phyloP scores from a whole-genome alignment of 768 basidiomycete genomes.

The Lactifluus pinguis region DNA sequence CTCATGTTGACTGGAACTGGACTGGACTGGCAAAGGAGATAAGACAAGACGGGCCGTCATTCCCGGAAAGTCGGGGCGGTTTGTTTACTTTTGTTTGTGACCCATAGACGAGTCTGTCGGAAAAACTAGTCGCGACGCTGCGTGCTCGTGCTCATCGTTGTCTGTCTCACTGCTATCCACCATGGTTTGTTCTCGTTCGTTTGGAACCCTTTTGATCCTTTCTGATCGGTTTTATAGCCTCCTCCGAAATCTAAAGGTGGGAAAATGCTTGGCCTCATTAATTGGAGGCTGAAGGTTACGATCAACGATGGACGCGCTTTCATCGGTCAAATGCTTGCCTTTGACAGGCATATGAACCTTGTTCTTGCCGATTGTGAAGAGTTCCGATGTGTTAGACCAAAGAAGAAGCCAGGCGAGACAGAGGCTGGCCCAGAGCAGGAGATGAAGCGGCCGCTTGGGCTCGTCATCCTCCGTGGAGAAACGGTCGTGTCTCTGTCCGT shows the following conservation, averaged over 20 bases:
- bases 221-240: slow-evolving; percentile 40
- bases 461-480: slow-evolving; percentile 94
- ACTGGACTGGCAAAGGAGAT: too few relatives aligned
- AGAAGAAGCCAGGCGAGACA: slow-evolving; percentile 76
- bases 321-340: slow-evolving; percentile 98
- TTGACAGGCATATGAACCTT: slow-evolving; percentile 99
- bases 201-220: not conserved
- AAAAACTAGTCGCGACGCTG: slow-evolving; percentile 9
- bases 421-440: slow-evolving; percentile 78
- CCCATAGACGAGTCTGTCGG: not conserved
- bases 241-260: slow-evolving; percentile 97
- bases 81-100: slow-evolving; percentile 6
- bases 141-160: slow-evolving; percentile 14
- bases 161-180: slow-evolving; percentile 4
- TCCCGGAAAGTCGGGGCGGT: not conserved
- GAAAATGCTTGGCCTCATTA: slow-evolving; percentile 95
- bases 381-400: slow-evolving; percentile 84
- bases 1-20: not conserved
- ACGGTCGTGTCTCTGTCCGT: slow-evolving; percentile 92
- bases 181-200: slow-evolving; percentile 18
- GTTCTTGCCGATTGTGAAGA: slow-evolving; percentile 98
- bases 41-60: not conserved
- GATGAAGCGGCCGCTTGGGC: slow-evolving; percentile 92
- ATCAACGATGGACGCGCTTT: slow-evolving; percentile 95
- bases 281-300: slow-evolving; percentile 95